phyloP scores from a whole-genome alignment of 192 early-diverging fungal genomes.

The Irineochytrium annulatum region DNA sequence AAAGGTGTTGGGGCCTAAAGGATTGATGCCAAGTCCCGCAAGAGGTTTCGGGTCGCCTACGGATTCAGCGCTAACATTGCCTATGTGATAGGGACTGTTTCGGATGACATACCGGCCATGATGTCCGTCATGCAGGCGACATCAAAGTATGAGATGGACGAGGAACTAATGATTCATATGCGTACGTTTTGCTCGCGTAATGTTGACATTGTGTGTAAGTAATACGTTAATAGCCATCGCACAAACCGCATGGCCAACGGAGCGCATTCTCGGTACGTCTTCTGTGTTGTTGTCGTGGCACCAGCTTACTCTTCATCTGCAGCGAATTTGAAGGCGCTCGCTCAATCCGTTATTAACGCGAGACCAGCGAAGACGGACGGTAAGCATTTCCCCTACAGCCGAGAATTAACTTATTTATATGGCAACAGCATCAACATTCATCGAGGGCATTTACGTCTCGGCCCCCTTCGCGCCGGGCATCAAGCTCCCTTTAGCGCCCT shows the following conservation, averaged over 20 bases:
- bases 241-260: slow-evolving; percentile 26
- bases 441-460: slow-evolving; percentile 32
- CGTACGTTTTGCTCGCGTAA: slow-evolving; percentile 24
- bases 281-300: neutral
- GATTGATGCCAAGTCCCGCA: slow-evolving; percentile 85
- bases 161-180: slow-evolving; percentile 65
- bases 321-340: slow-evolving; percentile 35
- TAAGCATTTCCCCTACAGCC: slow-evolving; percentile 8
- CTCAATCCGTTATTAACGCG: slow-evolving; percentile 19
- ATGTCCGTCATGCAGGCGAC: slow-evolving; percentile 63
- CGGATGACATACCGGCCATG: slow-evolving; percentile 64
- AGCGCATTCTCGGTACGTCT: slow-evolving; percentile 23
- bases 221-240: slow-evolving; percentile 4
- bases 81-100: slow-evolving; percentile 55
- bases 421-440: slow-evolving; percentile 27
- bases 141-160: slow-evolving; percentile 74
- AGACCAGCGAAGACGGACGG: slow-evolving; percentile 38
- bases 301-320: neutral
- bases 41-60: slow-evolving; percentile 27
- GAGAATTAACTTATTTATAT: neutral
- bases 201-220: neutral
- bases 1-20: slow-evolving; percentile 84
- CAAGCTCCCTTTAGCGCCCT: slow-evolving; percentile 27
- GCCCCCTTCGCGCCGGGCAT: slow-evolving; percentile 35
- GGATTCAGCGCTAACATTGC: neutral